Conservation (phyloP, 2,329 filamentous ascomycete species). For the Aspergillus udagawae region DNA sequence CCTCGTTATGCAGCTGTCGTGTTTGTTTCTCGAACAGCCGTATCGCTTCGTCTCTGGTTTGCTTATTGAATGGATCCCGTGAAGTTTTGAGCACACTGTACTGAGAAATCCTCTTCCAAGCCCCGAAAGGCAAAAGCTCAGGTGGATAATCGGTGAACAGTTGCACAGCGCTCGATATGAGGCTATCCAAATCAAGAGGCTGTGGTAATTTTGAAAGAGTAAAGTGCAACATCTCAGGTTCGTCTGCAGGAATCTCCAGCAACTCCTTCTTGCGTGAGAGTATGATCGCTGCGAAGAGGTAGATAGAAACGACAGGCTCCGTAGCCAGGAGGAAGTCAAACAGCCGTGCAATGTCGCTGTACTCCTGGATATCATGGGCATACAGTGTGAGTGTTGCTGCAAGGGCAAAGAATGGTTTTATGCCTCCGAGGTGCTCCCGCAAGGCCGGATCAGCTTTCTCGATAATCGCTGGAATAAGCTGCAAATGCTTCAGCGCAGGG, state of each 20-base stretch:
- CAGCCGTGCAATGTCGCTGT: conserved; percentile 79
- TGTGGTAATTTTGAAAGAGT: conserved; percentile 82
- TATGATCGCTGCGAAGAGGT: conserved; percentile 87
- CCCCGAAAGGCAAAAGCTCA: conserved; percentile 57
- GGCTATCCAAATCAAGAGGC: conserved; percentile 71
- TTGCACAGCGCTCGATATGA: conserved; percentile 63
- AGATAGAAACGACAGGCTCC: conserved; percentile 84
- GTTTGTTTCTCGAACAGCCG: conserved; percentile 67
- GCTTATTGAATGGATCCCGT: conserved; percentile 49
- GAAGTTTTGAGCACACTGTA: conserved; percentile 85
- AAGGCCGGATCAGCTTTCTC: conserved; percentile 67
- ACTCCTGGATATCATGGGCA: conserved; percentile 89
- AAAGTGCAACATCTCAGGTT: conserved; percentile 88
- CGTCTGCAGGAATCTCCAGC: conserved; percentile 75
- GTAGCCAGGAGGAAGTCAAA: conserved; percentile 88
- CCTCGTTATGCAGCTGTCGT: conserved; percentile 64
- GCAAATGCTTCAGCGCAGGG: conserved; percentile 79
- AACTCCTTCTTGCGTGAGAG: conserved; percentile 76
- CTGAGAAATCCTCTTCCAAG: conserved; percentile 68
- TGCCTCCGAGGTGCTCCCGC: conserved; percentile 68
- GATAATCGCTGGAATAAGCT: conserved; percentile 79
- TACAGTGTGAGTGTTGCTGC: conserved; percentile 94
- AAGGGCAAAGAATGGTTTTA: conserved; percentile 86
- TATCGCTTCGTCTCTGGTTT: conserved; percentile 64
- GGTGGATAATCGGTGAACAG: conserved; percentile 69